phyloP scores from a whole-genome alignment of 2,329 filamentous ascomycete species.

The Coniella lustricola region DNA sequence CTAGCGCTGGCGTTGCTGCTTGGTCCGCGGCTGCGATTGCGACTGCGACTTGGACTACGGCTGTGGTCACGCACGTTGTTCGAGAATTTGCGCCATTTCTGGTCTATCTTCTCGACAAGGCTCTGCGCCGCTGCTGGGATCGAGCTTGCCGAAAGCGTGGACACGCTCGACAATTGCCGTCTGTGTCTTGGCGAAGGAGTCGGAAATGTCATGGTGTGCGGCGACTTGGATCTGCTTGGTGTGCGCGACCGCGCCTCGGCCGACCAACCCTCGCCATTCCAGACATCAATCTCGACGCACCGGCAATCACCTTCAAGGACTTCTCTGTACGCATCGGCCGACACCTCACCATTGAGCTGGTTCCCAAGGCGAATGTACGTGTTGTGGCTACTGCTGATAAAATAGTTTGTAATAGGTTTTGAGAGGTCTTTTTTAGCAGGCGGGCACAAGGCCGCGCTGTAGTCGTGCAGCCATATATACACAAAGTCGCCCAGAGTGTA shows the following conservation, averaged over 20 bases:
- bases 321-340: conserved; percentile 69
- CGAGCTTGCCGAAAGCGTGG: conserved; percentile 21
- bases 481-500: conserved; percentile 46
- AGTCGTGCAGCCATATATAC: conserved; percentile 37
- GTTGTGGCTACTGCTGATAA: conserved; percentile 91
- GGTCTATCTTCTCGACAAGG: conserved; percentile 28
- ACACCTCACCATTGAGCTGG: conserved; percentile 72
- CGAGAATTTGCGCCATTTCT: conserved; percentile 23
- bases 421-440: conserved; percentile 48
- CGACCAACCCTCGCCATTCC: conserved; percentile 57
- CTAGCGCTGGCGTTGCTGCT: conserved; percentile 36
- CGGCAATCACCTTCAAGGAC: conserved; percentile 72
- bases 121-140: conserved; percentile 38
- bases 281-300: conserved; percentile 92
- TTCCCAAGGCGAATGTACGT: conserved; percentile 81
- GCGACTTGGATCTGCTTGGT: conserved; percentile 29
- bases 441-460: conserved; percentile 37
- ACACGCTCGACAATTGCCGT: conserved; percentile 40
- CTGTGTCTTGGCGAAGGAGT: conserved; percentile 31
- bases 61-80: conserved; percentile 24
- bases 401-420: conserved; percentile 78
- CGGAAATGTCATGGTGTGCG: conserved; percentile 11
- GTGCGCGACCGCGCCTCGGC: conserved; percentile 27
- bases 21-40: conserved; percentile 10
- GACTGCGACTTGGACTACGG: conserved; percentile 31